A percentile compares a stretch with the other conserved stretches of the same genome.
phyloP scores from a whole-genome alignment of 805 yeast species.

The Kluyveromyces aestuarii region DNA sequence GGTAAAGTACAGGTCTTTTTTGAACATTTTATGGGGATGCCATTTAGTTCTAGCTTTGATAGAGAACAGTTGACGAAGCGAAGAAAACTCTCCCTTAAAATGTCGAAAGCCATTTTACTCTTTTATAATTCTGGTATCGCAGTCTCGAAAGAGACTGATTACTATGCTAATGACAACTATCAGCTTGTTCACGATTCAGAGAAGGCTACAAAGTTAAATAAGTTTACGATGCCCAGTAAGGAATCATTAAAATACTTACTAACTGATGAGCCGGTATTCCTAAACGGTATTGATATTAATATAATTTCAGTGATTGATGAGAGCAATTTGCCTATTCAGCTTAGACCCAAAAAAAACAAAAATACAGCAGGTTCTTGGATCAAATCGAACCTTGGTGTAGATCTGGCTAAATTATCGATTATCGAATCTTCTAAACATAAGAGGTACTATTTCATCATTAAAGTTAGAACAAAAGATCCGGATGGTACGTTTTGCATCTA shows the following conservation, averaged over 20 bases:
- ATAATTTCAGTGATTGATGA: conserved; percentile 50
- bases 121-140: conserved; percentile 70
- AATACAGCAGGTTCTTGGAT: conserved; percentile 20
- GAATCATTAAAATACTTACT: conserved; percentile 28
- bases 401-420: conserved; percentile 21
- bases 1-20: conserved; percentile 70
- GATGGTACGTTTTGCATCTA: conserved; percentile 39
- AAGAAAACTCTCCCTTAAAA: conserved; percentile 48
- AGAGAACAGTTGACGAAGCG: conserved; percentile 69
- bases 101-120: conserved; percentile 55
- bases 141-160: conserved; percentile 46
- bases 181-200: conserved; percentile 22
- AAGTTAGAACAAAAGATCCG: conserved; percentile 30
- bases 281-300: conserved; percentile 55
- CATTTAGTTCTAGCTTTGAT: conserved; percentile 65
- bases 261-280: conserved; percentile 25
- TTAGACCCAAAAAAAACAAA: neutral
- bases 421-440: conserved; percentile 8
- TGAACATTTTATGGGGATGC: conserved; percentile 66
- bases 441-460: conserved; percentile 40
- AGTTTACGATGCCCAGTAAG: conserved; percentile 33
- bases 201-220: conserved; percentile 25
- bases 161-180: conserved; percentile 31
- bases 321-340: conserved; percentile 8
- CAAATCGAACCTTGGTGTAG: conserved; percentile 18